Base-by-base conservation (phyloP, 345 rosid species). In the Zanthoxylum bungeanum region DNA sequence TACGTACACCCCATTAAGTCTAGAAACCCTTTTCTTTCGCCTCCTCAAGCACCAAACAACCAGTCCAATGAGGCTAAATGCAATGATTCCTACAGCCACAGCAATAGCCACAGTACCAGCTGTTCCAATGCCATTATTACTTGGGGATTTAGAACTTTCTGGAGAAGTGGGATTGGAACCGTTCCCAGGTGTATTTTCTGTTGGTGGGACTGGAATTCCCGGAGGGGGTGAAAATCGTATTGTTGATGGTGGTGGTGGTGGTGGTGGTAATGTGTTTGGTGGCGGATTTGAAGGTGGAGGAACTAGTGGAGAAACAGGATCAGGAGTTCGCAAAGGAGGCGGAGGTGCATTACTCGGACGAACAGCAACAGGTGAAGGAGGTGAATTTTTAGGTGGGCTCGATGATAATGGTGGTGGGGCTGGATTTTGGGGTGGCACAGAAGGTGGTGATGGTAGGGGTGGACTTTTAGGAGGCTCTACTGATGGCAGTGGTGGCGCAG, bases 11-110 rank as follows among this genome's bases (percentile, higher is more conserved):
- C 93, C 93, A 64, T 78, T 80, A 34, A 76, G 78, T 62, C 80
- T 55, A 60, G 87, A 49, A 53, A 46, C 73, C 72, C 72, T 78
- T 78, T 76, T 92, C 80, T 85, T 88, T 37, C 82, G 79, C 84
- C 80, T 90, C 77, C 74, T 83, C 56, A 84, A 56, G 81, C 89
- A 90, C 84, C 90, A 92, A 40, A 82, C 57, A 73, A 77, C 66
- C 71, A 86, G 73, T 44, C 85, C 94, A 75, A 85, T 68, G 58
- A 90, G 81, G 81, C 80, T 69, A 70, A 92, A 86, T 52, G 87
- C 74, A 72, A 91, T 47, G 68, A 92, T 55, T 27, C 79, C 93
- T 21, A 82, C 78, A 6, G 76, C 89, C 36, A 81, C 75, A 72
- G 83, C 82, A 55, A 89, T 81, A 64, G 87, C 95, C 49, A 84